Evolutionary conservation across 148 eudicot species (phyloP).

Genomic region (Cornus controversa): DNA sequence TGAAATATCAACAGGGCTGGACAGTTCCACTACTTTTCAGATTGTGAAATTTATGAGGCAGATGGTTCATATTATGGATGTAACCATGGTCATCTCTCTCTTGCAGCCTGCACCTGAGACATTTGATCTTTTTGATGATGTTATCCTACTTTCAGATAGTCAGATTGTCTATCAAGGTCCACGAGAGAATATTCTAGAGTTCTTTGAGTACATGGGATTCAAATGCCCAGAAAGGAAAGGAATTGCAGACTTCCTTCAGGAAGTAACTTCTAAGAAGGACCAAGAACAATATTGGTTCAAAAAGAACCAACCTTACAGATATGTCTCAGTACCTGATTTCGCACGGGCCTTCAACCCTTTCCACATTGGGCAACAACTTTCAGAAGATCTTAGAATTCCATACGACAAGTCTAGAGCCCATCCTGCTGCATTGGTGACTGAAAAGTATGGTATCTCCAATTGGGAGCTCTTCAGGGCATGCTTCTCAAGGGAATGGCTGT

Average conservation of each 20-base stretch:
- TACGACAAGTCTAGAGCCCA: slow-evolving; percentile 32
- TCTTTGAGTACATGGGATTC: slow-evolving; percentile 39
- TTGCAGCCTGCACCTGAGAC: slow-evolving; percentile 53
- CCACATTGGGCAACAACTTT: slow-evolving; percentile 28
- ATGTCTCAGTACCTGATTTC: slow-evolving; percentile 32
- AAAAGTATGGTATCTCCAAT: slow-evolving; percentile 39
- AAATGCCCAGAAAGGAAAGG: slow-evolving; percentile 48
- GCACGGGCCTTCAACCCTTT: slow-evolving; percentile 25
- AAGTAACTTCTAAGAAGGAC: slow-evolving; percentile 42
- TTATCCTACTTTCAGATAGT: slow-evolving; percentile 50
- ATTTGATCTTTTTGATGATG: slow-evolving; percentile 40
- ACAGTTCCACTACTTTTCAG: slow-evolving; percentile 47
- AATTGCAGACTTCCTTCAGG: slow-evolving; percentile 45
- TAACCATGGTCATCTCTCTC: slow-evolving; percentile 45
- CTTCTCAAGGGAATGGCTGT: slow-evolving; percentile 39
- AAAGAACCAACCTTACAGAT: slow-evolving; percentile 35
- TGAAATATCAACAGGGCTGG: slow-evolving; percentile 48
- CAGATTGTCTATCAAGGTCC: slow-evolving; percentile 44
- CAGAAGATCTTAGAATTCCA: slow-evolving; percentile 29
- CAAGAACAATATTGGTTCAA: slow-evolving; percentile 47
- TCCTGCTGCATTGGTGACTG: slow-evolving; percentile 36
- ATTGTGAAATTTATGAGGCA: slow-evolving; percentile 39
- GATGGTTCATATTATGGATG: slow-evolving; percentile 49
- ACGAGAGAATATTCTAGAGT: slow-evolving; percentile 36
- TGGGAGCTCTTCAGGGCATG: slow-evolving; percentile 33